Evolutionary conservation across 306 rosid genomes (phyloP), one percentile per base, ranked within the genome.

Genomic region (Vachellia collinsii): DNA sequence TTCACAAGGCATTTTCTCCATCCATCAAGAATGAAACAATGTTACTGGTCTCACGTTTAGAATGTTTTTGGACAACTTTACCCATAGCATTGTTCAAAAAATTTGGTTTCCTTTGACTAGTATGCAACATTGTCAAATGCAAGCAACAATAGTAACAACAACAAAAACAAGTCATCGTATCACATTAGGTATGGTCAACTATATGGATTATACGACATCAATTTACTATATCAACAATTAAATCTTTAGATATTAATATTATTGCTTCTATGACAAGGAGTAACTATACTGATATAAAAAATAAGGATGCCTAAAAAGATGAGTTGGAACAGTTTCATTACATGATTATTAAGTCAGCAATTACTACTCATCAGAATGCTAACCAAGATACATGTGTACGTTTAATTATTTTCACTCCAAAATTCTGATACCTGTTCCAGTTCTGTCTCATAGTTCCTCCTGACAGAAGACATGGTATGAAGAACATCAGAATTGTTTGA

Each of bases 341-440:
- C 29, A 39, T 22, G 39, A 22, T 69, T 38, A 66, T 38, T 12
- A 44, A 43, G 41, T 23, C 75, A 46, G 41, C 58, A 70, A 70
- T 44, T 13, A 70, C 13, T 70, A 70, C 38, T 70, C 20, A 44
- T 5, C 39, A 43, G 74, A 70, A 69, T 42, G 54, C 16, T 43
- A 69, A 7, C 3, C 48, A 25, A 23, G 38, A 61, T 43, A 6
- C 19, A 43, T 6, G 25, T n/a, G 37, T 5, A 3, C 29, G 1
- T 19, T 47, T 42, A 42, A 11, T 63, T 41, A 34, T 76, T 44
- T 56, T 42, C n/a, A 74, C 56, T 67, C 79, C 37, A 17, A 43
- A 54, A 84, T 72, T 82, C 37, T 20, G 39, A 54, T 85, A 93
- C 99, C 94, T 93, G 92, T 83, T 89, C 98, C 89, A 88, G 79